These are phyloP conservation scores for Phytomonas sp. DNA, from an alignment of 208 protist species.

Conservation along the genomic window DNA sequence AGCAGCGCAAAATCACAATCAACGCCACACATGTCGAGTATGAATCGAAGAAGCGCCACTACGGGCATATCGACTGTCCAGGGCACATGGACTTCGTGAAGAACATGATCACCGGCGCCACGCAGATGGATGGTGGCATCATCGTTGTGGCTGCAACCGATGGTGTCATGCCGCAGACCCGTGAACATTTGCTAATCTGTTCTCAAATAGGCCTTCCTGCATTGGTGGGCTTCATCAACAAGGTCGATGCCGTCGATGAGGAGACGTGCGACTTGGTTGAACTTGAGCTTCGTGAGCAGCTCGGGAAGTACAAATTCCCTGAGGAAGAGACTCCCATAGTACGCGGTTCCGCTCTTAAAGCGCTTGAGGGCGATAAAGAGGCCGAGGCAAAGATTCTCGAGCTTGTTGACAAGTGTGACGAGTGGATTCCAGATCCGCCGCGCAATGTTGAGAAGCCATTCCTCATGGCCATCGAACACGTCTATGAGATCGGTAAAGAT, in stretches of 20 bases:
- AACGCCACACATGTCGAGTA: constrained; percentile 97
- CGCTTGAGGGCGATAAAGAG: constrained; percentile 92
- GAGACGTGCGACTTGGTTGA: constrained; percentile 95
- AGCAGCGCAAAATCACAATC: constrained; percentile 99
- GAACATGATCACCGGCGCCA: constrained; percentile 99
- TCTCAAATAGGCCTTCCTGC: constrained; percentile 95
- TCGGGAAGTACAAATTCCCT: constrained; percentile 92
- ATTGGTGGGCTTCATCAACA: constrained; percentile 99
- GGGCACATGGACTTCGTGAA: constrained; percentile 99
- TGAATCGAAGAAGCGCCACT: constrained; percentile 97
- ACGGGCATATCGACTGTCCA: constrained; percentile 99
- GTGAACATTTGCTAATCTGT: constrained; percentile 98
- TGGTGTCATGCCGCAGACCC: constrained; percentile 98
- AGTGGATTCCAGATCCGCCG: constrained; percentile 91
- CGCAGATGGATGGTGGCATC: constrained; percentile 94
- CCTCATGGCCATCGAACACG: constrained; percentile 96
- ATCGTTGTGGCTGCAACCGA: constrained; percentile 91
- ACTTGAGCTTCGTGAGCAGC: constrained; percentile 95
- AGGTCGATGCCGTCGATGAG: constrained; percentile 92
- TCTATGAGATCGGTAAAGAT: constrained; percentile 90
- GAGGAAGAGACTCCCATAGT: constrained; percentile 87
- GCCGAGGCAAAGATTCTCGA: constrained; percentile 92
- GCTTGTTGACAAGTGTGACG: constrained; percentile 89
- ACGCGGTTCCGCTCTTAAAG: constrained; percentile 94
- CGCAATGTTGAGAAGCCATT: constrained; percentile 96